These are phyloP conservation scores for Mariannaea elegans DNA, from an alignment of 2,329 filamentous ascomycete species.

Conservation along the genomic window DNA sequence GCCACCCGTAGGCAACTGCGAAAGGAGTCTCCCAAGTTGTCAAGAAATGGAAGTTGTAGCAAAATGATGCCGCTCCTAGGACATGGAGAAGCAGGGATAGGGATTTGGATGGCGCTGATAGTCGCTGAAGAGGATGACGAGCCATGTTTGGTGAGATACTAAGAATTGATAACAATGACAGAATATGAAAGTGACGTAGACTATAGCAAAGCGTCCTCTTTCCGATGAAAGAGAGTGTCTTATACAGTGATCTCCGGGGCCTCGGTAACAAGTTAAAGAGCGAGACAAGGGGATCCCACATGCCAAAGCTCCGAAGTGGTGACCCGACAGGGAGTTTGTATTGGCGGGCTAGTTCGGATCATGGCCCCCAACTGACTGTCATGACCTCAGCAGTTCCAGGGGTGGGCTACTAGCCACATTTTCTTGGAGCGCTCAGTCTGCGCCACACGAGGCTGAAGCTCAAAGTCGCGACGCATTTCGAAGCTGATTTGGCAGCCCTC, in stretches of 20 bases:
- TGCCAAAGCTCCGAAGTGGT: conserved; percentile 4
- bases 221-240: neutral
- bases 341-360: conserved; percentile 9
- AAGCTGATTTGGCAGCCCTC: conserved; percentile 5
- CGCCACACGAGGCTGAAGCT: conserved; percentile 39
- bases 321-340: neutral
- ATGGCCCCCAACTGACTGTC: conserved; percentile 2
- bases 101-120: conserved; percentile 71
- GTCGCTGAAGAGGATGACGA: conserved; percentile 70
- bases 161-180: neutral
- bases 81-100: conserved; percentile 71
- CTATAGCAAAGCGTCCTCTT: neutral
- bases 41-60: conserved; percentile 63
- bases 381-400: conserved; percentile 32
- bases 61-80: conserved; percentile 61
- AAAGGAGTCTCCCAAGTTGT: conserved; percentile 59
- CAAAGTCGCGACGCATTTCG: neutral
- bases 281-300: neutral
- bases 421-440: conserved; percentile 1
- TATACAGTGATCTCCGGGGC: neutral
- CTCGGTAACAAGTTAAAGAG: neutral
- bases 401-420: conserved; percentile 29
- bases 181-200: no score
- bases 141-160: conserved; percentile 44
- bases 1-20: conserved; percentile 69